Base-by-base conservation (phyloP, 192 early-diverging fungal genomes). In the Umbelopsis sp. region DNA sequence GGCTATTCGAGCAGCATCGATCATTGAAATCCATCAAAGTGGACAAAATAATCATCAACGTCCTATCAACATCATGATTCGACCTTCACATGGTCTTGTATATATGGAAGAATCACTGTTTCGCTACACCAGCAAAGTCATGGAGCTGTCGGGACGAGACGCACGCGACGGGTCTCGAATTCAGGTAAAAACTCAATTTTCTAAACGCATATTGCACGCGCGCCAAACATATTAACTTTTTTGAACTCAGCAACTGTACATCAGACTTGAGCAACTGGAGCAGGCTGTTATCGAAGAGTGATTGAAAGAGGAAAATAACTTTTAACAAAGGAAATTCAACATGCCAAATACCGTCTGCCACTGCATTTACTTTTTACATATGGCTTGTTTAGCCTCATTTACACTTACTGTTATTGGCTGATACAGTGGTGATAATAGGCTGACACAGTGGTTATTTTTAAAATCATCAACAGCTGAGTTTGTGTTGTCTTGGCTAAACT, bases 41-140 rank as follows among this genome's bases (percentile, higher is more conserved):
- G 46, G 10, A 12, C 55, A 46, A 33, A 35, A 53, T 45, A 66
- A 41, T 52, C 49, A 49, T 33, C 53, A 49, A 64, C 50, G 55
- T 15, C 27, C 52, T 33, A 68, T 61, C 22, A 78, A 78, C 67
- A 73, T 74, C 47, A 78, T 78, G 78, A 46, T 65, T 11, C 66
- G 64, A 46, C 69, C 78, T 25, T 33, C 64, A 12, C 49, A 68
- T 22, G 53, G 50, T 0, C 71, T 72, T 66, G 49, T 74, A 8
- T 79, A 79, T 46, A 72, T 79, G 70, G 66, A 71, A 22, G 78
- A 75, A 50, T 68, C 71, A 5, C 49, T 79, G 7, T 66, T 79
- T 20, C 23, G 65, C 11, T 75, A 72, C 66, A 74, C 74, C 37
- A 71, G 74, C 46, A 74, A 73, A 44, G 61, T 79, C 12, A 51